Base-by-base conservation (phyloP, 768 basidiomycete species). In the Panellus pusillus region DNA sequence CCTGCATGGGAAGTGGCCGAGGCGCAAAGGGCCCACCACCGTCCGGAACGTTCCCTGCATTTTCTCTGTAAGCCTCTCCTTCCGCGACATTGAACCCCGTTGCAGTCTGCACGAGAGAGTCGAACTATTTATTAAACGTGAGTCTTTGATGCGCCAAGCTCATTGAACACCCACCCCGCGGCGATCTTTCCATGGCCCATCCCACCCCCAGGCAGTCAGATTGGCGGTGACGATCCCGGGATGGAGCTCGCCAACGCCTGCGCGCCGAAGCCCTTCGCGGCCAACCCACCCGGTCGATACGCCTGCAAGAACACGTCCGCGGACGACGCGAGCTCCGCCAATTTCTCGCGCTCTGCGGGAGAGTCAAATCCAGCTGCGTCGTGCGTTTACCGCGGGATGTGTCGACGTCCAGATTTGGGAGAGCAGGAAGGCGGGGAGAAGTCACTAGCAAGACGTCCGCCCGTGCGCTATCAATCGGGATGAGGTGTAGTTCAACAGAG, bases 331-430 rank as follows among this genome's bases (percentile, higher is more conserved):
- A 87, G 73, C 1, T 52, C 40, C 17, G 50, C 50, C 7, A 83
- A 70, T 8, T 47, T 71, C 9, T 63, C 60, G 9, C 55, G 60
- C 47, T 78, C 79, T 1, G 54, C 20, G 7, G 19, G 1, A 41
- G 39, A 4, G 66, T 72, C 6, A 86, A 70, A 54, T 86, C 80
- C 4, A 86, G 75, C 61, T 85, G 84, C 0, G 82, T 76, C 0
- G 83, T 83, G 37, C 82, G 77, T 65, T 86, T 87, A 1, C 83
- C 82, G 7, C 83, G 72, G 4, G 84, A 82, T 0, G 83, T 86
- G 44, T 84, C 83, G 11, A 72, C 59, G 60, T 86, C 84, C 0
- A 84, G 63, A 0, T 65, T 50, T 0, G 83, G 83, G 2, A 82
- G 65, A 0, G 73, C 65, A 0, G 84, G 84, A 11, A 86, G 72